Evolutionary conservation across 2,329 filamentous ascomycete genomes (phyloP), one percentile per base, ranked within the genome.

Genomic region (Colletotrichum ledebouriae): DNA sequence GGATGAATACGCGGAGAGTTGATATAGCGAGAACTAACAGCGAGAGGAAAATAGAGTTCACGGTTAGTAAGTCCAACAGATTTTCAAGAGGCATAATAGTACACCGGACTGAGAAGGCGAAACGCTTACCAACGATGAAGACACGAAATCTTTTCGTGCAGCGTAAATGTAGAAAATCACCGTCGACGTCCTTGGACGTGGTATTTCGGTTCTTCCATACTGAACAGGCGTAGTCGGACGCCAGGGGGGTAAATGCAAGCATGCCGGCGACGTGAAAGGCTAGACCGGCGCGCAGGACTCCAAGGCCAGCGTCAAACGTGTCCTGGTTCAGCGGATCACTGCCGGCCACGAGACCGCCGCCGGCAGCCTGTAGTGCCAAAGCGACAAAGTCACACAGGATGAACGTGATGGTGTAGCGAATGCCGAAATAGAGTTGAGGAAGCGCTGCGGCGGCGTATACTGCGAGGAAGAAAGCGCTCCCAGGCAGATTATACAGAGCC

Each of bases 281-380:
- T 6, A 53, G 50, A 3, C 50, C 50, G 20, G 50, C 50, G 15
- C 25, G 20, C 13, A 53, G 50, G 50, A 53, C 25, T 25, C n/a
- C n/a, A 13, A 49, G n/a, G 6, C 44, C 44, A 7, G 22, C n/a
- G 34, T 37, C 34, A 37, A 37, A 37, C 6, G n/a, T 49, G 7
- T 17, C n/a, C 22, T 49, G n/a, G 22, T 17, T 2, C 44, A 49
- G 22, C n/a, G n/a, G n/a, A 25, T 49, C 44, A 49, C 44, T 25
- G n/a, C 44, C 44, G n/a, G 44, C 44, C n/a, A 49, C 44, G 34
- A 37, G 2, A 13, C 83, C 87, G 62, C 87, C 87, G 15, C 87
- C 87, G 12, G 81, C 81, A 2, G 85, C 86, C 75, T 90, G 88
- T 4, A 89, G 77, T n/a, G 86, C 69, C 13, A 90, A 81, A 12